phyloP scores from a whole-genome alignment of 768 basidiomycete genomes.

The Boletus coccyginus region DNA sequence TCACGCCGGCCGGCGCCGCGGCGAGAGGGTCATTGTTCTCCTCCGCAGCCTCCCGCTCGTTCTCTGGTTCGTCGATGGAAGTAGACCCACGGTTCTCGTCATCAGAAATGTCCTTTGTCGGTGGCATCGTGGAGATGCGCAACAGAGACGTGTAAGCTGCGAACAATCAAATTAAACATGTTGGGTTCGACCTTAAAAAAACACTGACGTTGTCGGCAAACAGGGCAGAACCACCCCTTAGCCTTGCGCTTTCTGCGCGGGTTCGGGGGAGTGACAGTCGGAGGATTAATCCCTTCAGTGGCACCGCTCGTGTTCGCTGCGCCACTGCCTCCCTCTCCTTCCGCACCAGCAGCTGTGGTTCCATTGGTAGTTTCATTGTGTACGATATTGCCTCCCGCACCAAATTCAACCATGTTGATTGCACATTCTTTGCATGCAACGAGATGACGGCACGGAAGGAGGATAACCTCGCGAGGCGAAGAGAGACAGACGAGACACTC shows the following conservation, averaged over 20 bases:
- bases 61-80: slow-evolving; percentile 28
- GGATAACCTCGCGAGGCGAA: slow-evolving; percentile 85
- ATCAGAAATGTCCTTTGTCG: slow-evolving; percentile 40
- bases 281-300: slow-evolving; percentile 24
- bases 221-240: slow-evolving; percentile 97
- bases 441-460: slow-evolving; percentile 89
- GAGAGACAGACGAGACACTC: slow-evolving; percentile 93
- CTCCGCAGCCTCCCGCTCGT: slow-evolving; percentile 18
- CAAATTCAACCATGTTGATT: slow-evolving; percentile 96
- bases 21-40: slow-evolving; percentile 11
- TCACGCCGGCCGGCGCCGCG: slow-evolving; percentile 15
- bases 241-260: slow-evolving; percentile 84
- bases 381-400: slow-evolving; percentile 85
- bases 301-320: slow-evolving; percentile 17
- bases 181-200: neutral
- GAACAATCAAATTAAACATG: neutral
- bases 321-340: slow-evolving; percentile 21
- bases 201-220: slow-evolving; percentile 87
- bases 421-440: slow-evolving; percentile 96
- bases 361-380: slow-evolving; percentile 45
- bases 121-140: slow-evolving; percentile 71
- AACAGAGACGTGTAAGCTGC: slow-evolving; percentile 86
- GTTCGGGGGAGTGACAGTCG: slow-evolving; percentile 32
- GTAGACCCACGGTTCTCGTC: slow-evolving; percentile 26
- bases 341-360: slow-evolving; percentile 25